A percentile compares a stretch with the other conserved stretches of the same genome.
phyloP scores from a whole-genome alignment of 371 early-diverging fungal genomes.

The Apophysomyces ossiformis region DNA sequence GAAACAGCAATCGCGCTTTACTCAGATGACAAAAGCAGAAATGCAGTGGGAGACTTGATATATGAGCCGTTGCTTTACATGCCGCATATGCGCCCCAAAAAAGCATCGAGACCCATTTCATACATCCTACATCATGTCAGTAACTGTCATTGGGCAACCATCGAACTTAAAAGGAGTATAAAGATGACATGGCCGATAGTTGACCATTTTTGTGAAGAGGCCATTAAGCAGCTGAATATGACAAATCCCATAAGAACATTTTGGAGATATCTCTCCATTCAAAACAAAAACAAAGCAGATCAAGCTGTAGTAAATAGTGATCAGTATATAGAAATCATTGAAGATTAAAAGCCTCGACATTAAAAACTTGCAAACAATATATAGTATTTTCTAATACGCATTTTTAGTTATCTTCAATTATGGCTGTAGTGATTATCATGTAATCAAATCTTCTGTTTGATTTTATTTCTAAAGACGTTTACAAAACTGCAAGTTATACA shows the following conservation, averaged over 20 bases:
- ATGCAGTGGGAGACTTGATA: not conserved
- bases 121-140: not conserved
- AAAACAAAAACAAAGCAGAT: not conserved
- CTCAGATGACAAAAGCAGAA: not conserved
- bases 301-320: not conserved
- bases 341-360: too few species aligned
- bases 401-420: too few species aligned
- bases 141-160: not conserved
- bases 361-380: too few species aligned
- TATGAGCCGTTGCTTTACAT: not conserved
- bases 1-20: not conserved
- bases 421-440: too few species aligned
- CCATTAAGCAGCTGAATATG: not conserved
- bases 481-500: too few species aligned
- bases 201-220: constrained; percentile 1
- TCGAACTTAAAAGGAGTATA: constrained; percentile 1
- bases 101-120: not conserved
- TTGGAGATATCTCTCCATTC: not conserved
- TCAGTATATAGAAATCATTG: too few species aligned
- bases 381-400: too few species aligned
- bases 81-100: not conserved
- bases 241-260: not conserved
- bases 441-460: too few species aligned
- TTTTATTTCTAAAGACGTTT: too few species aligned
- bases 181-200: constrained; percentile 7